phyloP scores from a whole-genome alignment of 768 basidiomycete genomes.

The Phanerodontia chrysosporium region DNA sequence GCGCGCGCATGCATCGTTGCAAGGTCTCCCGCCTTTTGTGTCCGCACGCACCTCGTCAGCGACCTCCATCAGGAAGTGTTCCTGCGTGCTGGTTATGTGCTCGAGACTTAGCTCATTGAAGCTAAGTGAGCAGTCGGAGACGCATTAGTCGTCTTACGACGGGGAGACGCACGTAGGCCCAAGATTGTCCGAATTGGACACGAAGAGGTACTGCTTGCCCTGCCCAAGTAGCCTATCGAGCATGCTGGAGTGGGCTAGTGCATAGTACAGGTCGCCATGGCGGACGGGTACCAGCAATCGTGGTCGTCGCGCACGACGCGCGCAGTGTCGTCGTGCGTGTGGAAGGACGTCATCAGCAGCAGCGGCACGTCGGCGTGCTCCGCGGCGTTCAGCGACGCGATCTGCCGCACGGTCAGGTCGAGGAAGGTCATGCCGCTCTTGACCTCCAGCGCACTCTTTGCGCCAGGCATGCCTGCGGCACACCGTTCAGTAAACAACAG shows the following conservation, averaged over 20 bases:
- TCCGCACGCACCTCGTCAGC: conserved; percentile 83
- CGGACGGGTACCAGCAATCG: conserved; percentile 72
- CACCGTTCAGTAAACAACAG: neutral
- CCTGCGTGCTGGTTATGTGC: conserved; percentile 59
- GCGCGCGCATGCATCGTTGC: conserved; percentile 53
- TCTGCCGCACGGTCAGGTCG: conserved; percentile 58
- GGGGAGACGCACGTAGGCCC: conserved; percentile 49
- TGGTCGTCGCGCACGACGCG: conserved; percentile 68
- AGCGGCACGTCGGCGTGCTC: conserved; percentile 67
- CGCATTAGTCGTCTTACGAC: neutral
- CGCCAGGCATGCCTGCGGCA: conserved; percentile 32
- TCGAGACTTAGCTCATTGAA: conserved; percentile 64
- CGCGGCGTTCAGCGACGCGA: conserved; percentile 63
- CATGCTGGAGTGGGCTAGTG: conserved; percentile 65
- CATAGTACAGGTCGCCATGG: conserved; percentile 76
- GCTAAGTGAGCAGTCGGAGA: conserved; percentile 22
- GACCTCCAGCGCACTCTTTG: conserved; percentile 72
- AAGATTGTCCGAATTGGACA: conserved; percentile 74
- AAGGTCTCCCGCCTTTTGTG: conserved; percentile 52
- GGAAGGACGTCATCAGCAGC: conserved; percentile 80
- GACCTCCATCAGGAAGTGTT: conserved; percentile 73
- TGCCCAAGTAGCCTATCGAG: conserved; percentile 64
- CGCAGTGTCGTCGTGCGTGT: conserved; percentile 73
- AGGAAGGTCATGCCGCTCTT: conserved; percentile 69
- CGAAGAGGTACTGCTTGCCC: conserved; percentile 76